Conservation (phyloP, 2,329 filamentous ascomycete species). For the Aspergillus fructus region DNA sequence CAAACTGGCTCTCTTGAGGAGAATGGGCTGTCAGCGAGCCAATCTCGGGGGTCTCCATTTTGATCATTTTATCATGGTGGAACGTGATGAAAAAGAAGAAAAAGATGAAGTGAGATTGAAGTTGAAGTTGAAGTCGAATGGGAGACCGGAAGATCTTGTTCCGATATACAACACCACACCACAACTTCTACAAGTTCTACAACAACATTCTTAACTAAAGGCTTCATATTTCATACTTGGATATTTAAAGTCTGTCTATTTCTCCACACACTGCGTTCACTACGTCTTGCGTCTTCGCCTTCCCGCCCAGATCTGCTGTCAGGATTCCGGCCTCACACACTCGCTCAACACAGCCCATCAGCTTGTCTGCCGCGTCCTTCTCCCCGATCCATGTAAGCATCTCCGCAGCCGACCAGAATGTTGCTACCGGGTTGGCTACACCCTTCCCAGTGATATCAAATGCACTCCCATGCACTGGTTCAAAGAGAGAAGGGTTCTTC, state of each 20-base stretch:
- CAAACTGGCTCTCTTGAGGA: slow-evolving; percentile 50
- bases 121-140: neutral
- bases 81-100: neutral
- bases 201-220: neutral
- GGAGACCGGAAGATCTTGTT: neutral
- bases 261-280: slow-evolving; percentile 56
- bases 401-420: slow-evolving; percentile 69
- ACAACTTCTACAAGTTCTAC: too few relatives aligned
- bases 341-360: slow-evolving; percentile 61
- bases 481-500: slow-evolving; percentile 60
- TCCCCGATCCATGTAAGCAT: slow-evolving; percentile 64
- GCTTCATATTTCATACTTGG: too few relatives aligned
- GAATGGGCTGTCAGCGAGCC: slow-evolving; percentile 44
- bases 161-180: neutral
- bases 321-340: slow-evolving; percentile 55
- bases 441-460: slow-evolving; percentile 65
- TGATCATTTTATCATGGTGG: neutral
- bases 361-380: slow-evolving; percentile 53
- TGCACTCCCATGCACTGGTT: slow-evolving; percentile 64
- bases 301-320: slow-evolving; percentile 61
- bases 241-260: slow-evolving; percentile 36
- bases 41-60: slow-evolving; percentile 37
- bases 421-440: slow-evolving; percentile 60
- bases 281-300: slow-evolving; percentile 55
- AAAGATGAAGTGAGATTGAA: neutral